Conservation (phyloP, 139 green algal genomes). For the Trebouxia sp. region DNA sequence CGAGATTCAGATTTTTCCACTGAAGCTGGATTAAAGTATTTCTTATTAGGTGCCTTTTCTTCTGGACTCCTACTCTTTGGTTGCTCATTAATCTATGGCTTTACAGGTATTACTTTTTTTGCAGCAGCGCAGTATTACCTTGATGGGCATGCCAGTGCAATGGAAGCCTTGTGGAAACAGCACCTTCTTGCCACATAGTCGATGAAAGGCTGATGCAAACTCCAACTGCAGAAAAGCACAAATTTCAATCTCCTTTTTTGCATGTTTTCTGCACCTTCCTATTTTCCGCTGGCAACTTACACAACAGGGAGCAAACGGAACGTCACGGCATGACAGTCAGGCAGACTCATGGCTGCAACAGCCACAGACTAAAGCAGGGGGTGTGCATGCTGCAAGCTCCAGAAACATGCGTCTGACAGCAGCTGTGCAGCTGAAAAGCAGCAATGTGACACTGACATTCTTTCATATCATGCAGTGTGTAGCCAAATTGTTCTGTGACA, state of each 20-base stretch:
- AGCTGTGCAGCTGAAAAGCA: background rate
- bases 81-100: conserved; percentile 66
- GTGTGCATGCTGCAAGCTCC: too few relatives aligned
- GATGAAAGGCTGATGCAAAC: conserved; percentile 95
- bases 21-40: conserved; percentile 74
- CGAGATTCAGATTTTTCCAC: conserved; percentile 67
- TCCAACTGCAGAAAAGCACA: conserved; percentile 66
- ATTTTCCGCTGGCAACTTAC: too few relatives aligned
- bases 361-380: too few relatives aligned
- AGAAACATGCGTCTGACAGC: background rate
- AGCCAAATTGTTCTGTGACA: background rate
- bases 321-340: too few relatives aligned
- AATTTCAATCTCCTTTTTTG: background rate
- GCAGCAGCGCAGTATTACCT: conserved; percentile 52
- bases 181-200: conserved; percentile 86
- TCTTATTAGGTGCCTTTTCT: conserved; percentile 67
- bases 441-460: background rate
- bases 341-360: too few relatives aligned
- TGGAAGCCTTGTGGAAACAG: conserved; percentile 98
- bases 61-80: conserved; percentile 67
- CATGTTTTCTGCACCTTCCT: background rate
- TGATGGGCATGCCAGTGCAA: conserved; percentile 99
- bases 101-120: conserved; percentile 58
- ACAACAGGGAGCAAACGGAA: too few relatives aligned
- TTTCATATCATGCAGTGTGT: background rate